Conservation (phyloP, 2,329 filamentous ascomycete species). For the Aspergillaceae sp. region DNA sequence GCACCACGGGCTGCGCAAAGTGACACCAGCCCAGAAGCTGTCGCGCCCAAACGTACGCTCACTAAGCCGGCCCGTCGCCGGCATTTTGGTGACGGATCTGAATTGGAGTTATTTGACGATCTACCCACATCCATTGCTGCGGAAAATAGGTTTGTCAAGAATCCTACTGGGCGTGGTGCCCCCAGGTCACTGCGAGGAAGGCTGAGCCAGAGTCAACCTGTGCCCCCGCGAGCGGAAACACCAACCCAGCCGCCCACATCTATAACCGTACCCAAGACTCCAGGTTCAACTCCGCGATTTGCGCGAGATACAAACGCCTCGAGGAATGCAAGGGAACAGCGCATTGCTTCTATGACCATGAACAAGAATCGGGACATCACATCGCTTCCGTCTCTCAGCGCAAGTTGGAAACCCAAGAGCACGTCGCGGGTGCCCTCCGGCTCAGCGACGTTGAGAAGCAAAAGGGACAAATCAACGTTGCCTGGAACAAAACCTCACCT, state of each 20-base stretch:
- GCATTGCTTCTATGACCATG: slow-evolving; percentile 40
- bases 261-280: slow-evolving; percentile 42
- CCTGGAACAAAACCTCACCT: slow-evolving; percentile 62
- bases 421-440: slow-evolving; percentile 42
- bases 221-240: slow-evolving; percentile 22
- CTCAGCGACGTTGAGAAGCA: slow-evolving; percentile 42
- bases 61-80: slow-evolving; percentile 62
- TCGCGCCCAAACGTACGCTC: slow-evolving; percentile 58
- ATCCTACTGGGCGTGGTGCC: slow-evolving; percentile 60
- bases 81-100: slow-evolving; percentile 84
- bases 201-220: slow-evolving; percentile 37
- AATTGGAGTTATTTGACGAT: slow-evolving; percentile 90
- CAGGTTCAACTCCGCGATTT: slow-evolving; percentile 52
- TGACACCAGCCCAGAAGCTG: slow-evolving; percentile 44
- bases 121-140: slow-evolving; percentile 75
- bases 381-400: slow-evolving; percentile 44
- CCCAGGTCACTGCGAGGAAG: slow-evolving; percentile 53
- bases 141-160: slow-evolving; percentile 75
- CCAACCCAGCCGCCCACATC: slow-evolving; percentile 51
- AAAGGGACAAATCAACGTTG: slow-evolving; percentile 30
- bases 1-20: slow-evolving; percentile 34
- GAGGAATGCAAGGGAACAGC: slow-evolving; percentile 55
- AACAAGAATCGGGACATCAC: slow-evolving; percentile 33
- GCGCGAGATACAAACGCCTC: slow-evolving; percentile 59
- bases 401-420: slow-evolving; percentile 53